Conservation (phyloP, 1,139 yeast species). For the Suzukiozyma palmioleophila region DNA sequence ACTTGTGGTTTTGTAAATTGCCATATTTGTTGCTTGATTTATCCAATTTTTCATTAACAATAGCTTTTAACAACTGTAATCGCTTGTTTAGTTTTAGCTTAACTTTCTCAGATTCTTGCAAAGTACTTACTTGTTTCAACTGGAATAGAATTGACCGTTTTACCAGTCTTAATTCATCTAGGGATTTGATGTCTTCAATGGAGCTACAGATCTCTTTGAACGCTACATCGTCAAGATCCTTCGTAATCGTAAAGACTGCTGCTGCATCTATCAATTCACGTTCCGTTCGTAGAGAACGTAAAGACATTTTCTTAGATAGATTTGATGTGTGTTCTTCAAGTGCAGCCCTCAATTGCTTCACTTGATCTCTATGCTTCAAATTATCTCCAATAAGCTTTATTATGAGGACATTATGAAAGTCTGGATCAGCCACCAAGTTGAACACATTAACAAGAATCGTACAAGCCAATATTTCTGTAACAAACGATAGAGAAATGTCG, state of each 20-base stretch:
- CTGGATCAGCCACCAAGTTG: conserved; percentile 62
- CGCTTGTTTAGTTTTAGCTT: conserved; percentile 5
- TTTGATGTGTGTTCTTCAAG: conserved; percentile 56
- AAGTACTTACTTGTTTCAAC: conserved; percentile 7
- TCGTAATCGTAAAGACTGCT: conserved; percentile 11
- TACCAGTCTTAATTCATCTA: conserved; percentile 21
- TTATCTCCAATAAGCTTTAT: conserved; percentile 60
- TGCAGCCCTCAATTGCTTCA: conserved; percentile 65
- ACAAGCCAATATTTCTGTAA: conserved; percentile 61
- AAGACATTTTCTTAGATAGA: conserved; percentile 2
- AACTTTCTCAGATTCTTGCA: not conserved
- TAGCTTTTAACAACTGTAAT: conserved; percentile 10
- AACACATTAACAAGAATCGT: conserved; percentile 46
- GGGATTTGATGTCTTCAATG: conserved; percentile 12
- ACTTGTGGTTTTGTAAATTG: not conserved
- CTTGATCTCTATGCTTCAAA: conserved; percentile 72
- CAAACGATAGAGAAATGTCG: conserved; percentile 43
- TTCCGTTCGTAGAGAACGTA: conserved; percentile 2
- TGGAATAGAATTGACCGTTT: conserved; percentile 17
- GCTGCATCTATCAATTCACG: conserved; percentile 2
- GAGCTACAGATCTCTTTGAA: conserved; percentile 41
- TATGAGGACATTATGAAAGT: conserved; percentile 67
- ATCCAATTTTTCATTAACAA: conserved; percentile 10
- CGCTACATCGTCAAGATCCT: conserved; percentile 26
- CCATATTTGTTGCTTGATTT: not conserved